Percentiles rank a stretch among this genome's conserved stretches.
Conservation (phyloP, 139 green algal species). For the Ulvella scutata region DNA sequence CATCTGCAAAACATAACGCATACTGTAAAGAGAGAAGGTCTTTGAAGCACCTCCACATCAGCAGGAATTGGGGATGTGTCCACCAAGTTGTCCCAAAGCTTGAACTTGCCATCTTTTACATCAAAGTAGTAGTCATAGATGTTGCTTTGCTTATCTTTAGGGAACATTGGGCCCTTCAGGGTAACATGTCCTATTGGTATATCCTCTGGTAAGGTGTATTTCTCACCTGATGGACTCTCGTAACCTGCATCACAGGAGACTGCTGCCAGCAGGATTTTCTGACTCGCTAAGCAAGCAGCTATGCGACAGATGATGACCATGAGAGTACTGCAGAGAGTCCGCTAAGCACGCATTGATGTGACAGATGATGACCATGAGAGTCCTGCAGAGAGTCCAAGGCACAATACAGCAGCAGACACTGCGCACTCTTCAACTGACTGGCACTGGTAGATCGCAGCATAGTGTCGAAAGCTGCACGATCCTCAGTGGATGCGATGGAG, state of each 20-base stretch:
- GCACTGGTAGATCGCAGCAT: slow-evolving; percentile 19
- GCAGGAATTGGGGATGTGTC: not conserved
- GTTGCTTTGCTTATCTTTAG: slow-evolving; percentile 8
- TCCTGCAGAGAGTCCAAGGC: too few species aligned
- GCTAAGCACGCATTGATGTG: too few species aligned
- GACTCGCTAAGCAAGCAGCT: too few species aligned
- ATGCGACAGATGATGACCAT: too few species aligned
- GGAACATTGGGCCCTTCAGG: slow-evolving; percentile 20
- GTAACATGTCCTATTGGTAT: slow-evolving; percentile 26
- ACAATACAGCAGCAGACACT: not conserved
- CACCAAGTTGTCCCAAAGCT: slow-evolving; percentile 13
- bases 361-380: too few species aligned
- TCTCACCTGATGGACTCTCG: slow-evolving; percentile 21
- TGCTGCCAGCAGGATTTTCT: too few species aligned
- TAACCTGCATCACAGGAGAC: slow-evolving; percentile 22
- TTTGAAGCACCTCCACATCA: not conserved
- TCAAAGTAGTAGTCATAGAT: slow-evolving; percentile 25
- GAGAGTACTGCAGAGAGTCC: too few species aligned
- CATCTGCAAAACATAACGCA: too few species aligned
- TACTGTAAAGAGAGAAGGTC: not conserved
- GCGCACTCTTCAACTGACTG: slow-evolving; percentile 8
- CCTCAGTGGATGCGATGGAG: slow-evolving; percentile 14
- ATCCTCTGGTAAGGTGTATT: slow-evolving; percentile 11
- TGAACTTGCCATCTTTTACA: slow-evolving; percentile 15
- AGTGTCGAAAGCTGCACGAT: slow-evolving; percentile 16